A percentile compares a stretch with the other conserved stretches of the same genome.
Conservation (phyloP, 2,329 filamentous ascomycete genomes). For the Colletotrichum sp. region DNA sequence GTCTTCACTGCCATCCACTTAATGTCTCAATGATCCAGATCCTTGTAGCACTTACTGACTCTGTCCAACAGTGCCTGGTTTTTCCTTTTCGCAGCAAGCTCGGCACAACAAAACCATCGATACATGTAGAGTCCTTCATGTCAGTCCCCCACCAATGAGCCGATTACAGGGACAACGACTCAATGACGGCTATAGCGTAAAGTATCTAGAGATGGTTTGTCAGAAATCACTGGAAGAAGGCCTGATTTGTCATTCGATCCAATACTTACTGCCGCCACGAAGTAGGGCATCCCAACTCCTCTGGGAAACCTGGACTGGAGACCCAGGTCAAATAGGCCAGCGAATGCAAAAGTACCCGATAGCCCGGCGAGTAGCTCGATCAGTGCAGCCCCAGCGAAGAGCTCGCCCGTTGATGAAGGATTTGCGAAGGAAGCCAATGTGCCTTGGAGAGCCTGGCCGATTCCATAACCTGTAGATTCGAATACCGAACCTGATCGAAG, state of each 20-base stretch:
- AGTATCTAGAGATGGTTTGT: background rate
- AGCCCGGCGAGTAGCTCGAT: background rate
- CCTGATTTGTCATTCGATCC: background rate
- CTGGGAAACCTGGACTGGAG: background rate
- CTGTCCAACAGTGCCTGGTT: background rate
- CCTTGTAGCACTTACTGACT: rapidly evolving
- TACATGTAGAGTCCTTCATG: background rate
- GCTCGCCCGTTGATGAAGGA: background rate
- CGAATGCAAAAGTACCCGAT: background rate
- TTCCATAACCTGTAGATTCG: background rate
- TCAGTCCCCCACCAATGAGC: rapidly evolving
- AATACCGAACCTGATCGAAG: background rate
- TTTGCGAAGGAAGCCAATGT: background rate
- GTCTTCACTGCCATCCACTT: background rate
- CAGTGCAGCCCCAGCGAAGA: background rate
- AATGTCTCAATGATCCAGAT: background rate
- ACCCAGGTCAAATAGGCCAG: background rate
- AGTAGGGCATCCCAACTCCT: background rate
- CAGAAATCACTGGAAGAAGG: background rate
- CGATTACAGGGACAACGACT: background rate
- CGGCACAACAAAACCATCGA: background rate
- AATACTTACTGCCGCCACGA: background rate
- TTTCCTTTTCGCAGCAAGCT: background rate
- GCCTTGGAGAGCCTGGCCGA: background rate
- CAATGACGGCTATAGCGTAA: background rate